Evolutionary conservation across 345 rosid genomes (phyloP), one percentile per base, ranked within the genome.

Genomic region (Sonneratia caseolaris): DNA sequence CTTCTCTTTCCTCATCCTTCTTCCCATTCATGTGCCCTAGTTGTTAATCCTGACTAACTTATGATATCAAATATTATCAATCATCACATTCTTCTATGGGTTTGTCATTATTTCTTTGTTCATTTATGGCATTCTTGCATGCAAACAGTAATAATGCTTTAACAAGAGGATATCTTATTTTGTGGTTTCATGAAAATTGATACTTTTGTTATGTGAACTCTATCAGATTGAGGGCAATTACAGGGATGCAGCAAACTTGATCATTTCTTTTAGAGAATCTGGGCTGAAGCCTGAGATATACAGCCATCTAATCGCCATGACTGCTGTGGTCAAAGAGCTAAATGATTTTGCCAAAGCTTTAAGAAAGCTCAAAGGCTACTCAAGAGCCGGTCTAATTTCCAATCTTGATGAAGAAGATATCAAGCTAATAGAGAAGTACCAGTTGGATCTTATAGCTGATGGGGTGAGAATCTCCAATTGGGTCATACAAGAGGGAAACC

Each of bases 311-410:
- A 87, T 93, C 70, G 96, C 96, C 43, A 88, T 93, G 98, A 87
- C 97, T 76, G 98, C 96, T 18, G 83, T 93, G 11, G 98, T 93
- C 65, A 91, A 93, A 82, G 98, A 93, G 84, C 85, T 93, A 21
- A 91, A 86, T 76, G 91, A 89, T 68, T 73, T 91, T 51, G 86
- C 96, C 21, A 93, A 91, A 75, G 85, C 87, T 14, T 73, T 91
- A 49, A 91, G 96, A 5, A 88, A 87, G 68, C 80, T 93, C 70
- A 93, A 85, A 80, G 84, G 84, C 37, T 86, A 83, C 76, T 81
- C 84, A 7, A 86, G 83, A 70, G 76, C 86, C 16, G 89, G 98
- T 76, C 75, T 79, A 67, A 73, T 88, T 62, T 80, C 90, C 32
- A 84, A 88, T 77, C 81, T 91, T 14, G 90, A 88, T 78, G 70